Evolutionary conservation across 148 eudicot species (phyloP), one percentile per base, ranked within the genome.

Genomic region (Amaranthus palmeri): DNA sequence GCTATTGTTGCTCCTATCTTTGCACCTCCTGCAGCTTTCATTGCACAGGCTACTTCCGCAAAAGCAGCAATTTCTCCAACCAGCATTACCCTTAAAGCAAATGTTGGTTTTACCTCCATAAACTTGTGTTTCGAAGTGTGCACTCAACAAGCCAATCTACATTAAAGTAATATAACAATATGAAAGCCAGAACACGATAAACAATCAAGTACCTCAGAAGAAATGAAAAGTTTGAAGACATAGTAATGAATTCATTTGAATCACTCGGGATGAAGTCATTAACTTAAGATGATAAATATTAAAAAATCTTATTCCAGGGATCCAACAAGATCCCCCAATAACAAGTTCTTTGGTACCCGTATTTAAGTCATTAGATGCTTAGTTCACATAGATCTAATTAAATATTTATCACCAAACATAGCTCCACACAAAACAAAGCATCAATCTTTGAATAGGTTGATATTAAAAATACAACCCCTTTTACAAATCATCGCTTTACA

Each of bases 21-120:
- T n/a, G n/a, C n/a, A n/a, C 96, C 96, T 40, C 96, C 95, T 8
- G 95, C 96, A 65, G 98, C 98, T 77, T 93, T 93, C 81, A 84
- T 77, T 10, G 77, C 98, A 61, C 86, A 88, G 7, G 85, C 92
- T 10, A 93, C 76, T 79, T 93, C 88, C 7, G 95, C 93, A 72
- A 88, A 93, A 3, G 88, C 98, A 25, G 96, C 96, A 42, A 93
- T 58, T 81, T 96, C 96, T 77, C 98, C 98, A 3, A 93, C 90
- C 14, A 93, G 77, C 65, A 90, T 86, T 60, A 96, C 98, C 80
- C 98, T 87, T 6, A 93, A 68, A 63, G 96, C 98, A 64, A 93
- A 93, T 54, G 98, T 87, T 69, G 96, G 96, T 79, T 90, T 93
- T 66, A 90, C 71, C 43, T 79, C 77, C 96, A 93, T 93, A 51